These are phyloP conservation scores for Trametes coccinea DNA, from an alignment of 768 basidiomycete genomes.

Conservation along the genomic window DNA sequence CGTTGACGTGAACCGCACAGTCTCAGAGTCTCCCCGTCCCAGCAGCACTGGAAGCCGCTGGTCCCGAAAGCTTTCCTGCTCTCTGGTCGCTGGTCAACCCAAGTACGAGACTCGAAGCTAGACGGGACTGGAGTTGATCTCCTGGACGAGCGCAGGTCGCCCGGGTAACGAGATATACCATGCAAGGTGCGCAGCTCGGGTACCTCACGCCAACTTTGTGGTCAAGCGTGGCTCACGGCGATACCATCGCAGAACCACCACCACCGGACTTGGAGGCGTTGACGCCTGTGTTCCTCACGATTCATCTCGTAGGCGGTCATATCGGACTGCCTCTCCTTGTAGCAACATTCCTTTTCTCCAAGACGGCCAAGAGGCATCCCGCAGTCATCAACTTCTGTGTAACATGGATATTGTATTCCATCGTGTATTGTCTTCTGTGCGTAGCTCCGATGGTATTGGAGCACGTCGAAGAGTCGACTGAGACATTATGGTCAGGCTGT, in stretches of 20 bases:
- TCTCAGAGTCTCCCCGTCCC: background rate
- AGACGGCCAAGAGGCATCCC: conserved; percentile 46
- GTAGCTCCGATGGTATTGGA: conserved; percentile 26
- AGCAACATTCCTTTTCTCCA: conserved; percentile 44
- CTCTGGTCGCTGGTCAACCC: background rate
- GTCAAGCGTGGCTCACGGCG: background rate
- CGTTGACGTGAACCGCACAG: background rate
- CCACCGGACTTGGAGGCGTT: conserved; percentile 28
- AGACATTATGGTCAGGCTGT: conserved; percentile 29
- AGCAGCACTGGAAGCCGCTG: conserved; percentile 20
- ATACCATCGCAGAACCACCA: conserved; percentile 12
- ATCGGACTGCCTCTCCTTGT: conserved; percentile 52
- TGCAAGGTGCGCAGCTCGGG: conserved; percentile 18
- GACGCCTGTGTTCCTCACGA: conserved; percentile 41
- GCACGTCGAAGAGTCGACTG: background rate
- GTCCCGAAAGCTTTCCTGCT: background rate
- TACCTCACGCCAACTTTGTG: background rate
- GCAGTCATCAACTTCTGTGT: conserved; percentile 58
- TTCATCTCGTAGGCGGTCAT: conserved; percentile 55
- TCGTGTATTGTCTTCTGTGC: conserved; percentile 52
- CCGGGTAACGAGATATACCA: conserved; percentile 6
- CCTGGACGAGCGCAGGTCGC: conserved; percentile 14
- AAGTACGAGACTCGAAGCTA: background rate
- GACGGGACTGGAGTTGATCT: conserved; percentile 20
- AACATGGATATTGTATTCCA: conserved; percentile 57